A percentile compares a stretch with the other conserved stretches of the same genome.
Conservation (phyloP, 2,329 filamentous ascomycete genomes). For the Mycosphaerella sp. region DNA sequence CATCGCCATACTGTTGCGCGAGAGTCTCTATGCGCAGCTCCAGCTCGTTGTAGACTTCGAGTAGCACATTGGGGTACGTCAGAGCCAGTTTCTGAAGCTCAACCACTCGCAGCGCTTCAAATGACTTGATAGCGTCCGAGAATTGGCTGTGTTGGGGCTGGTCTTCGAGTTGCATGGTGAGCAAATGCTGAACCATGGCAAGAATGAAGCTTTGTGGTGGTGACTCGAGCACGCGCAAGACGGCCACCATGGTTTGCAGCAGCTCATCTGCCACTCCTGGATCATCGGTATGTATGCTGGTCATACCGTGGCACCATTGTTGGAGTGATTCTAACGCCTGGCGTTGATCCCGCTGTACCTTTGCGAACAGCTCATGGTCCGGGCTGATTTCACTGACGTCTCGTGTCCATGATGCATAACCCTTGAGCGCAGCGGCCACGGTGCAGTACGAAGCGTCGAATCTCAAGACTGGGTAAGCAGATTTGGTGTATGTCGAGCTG, state of each 20-base stretch:
- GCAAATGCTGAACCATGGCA: constrained; percentile 82
- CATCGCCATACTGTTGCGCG: constrained; percentile 62
- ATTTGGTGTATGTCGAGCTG: constrained; percentile 50
- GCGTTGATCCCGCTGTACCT: constrained; percentile 55
- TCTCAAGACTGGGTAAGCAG: constrained; percentile 64
- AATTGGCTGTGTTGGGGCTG: constrained; percentile 65
- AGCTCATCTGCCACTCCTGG: constrained; percentile 32
- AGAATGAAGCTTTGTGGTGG: constrained; percentile 59
- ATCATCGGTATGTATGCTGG: constrained; percentile 62
- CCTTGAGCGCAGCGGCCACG: constrained; percentile 80
- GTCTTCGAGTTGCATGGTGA: constrained; percentile 72
- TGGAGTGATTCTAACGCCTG: constrained; percentile 39
- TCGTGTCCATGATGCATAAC: constrained; percentile 73
- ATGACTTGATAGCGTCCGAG: constrained; percentile 81
- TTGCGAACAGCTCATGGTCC: constrained; percentile 45
- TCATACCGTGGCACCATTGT: constrained; percentile 64
- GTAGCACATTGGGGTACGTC: constrained; percentile 84
- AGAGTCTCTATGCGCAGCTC: constrained; percentile 77
- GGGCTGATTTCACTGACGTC: constrained; percentile 25
- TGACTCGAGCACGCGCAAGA: constrained; percentile 28
- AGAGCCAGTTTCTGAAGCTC: constrained; percentile 84
- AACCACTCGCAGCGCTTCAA: constrained; percentile 76
- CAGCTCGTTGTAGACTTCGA: constrained; percentile 77
- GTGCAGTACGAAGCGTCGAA: constrained; percentile 87
- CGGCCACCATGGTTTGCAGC: constrained; percentile 27